A percentile compares a stretch with the other conserved stretches of the same genome.
Conservation (phyloP, 257 asterid species). For the Capsicum chinense region DNA sequence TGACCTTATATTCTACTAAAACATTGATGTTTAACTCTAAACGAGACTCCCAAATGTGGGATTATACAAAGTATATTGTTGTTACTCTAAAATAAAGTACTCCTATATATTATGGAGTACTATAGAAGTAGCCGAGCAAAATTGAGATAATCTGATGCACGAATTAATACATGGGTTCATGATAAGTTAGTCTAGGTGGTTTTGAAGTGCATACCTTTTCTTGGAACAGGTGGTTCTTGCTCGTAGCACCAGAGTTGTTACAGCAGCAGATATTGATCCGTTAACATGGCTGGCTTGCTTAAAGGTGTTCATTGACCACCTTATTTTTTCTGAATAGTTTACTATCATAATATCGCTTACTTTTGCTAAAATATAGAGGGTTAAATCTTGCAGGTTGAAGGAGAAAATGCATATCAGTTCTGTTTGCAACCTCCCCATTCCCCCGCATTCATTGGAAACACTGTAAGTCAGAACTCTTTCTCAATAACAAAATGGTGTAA, state of each 20-base stretch:
- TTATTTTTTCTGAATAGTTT: conserved; percentile 6
- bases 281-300: conserved; percentile 74
- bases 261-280: conserved; percentile 76
- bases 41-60: background rate
- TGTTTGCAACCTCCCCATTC: conserved; percentile 91
- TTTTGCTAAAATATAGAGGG: background rate
- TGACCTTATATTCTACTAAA: conserved; percentile 1
- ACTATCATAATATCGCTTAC: background rate
- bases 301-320: conserved; percentile 54
- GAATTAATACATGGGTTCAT: background rate
- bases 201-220: conserved; percentile 20
- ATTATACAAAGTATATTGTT: too few species aligned
- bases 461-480: conserved; percentile 57
- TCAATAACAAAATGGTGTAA: background rate
- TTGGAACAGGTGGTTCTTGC: conserved; percentile 85
- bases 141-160: conserved; percentile 12
- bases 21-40: conserved; percentile 4
- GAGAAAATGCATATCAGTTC: conserved; percentile 81
- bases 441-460: conserved; percentile 94
- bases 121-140: background rate
- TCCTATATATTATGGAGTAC: background rate
- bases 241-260: conserved; percentile 84
- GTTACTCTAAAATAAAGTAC: conserved; percentile 17
- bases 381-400: conserved; percentile 63
- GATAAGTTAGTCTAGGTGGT: background rate